Evolutionary conservation across 1,284 basidiomycete genomes (phyloP).

Genomic region (Tilletia setariae): DNA sequence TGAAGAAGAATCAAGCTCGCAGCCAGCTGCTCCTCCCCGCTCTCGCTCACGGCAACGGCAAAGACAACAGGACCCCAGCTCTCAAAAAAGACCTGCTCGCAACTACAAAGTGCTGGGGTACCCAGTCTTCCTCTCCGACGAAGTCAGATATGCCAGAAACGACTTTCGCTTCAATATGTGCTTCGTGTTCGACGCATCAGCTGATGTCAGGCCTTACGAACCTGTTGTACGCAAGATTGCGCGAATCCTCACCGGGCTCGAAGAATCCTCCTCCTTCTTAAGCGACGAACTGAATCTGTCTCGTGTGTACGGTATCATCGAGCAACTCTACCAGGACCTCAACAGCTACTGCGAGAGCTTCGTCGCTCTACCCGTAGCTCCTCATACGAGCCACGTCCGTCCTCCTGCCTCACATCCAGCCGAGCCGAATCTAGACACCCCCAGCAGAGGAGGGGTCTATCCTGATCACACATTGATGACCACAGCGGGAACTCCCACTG

Average conservation of each 20-base stretch:
- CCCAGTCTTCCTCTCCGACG: conserved; percentile 43
- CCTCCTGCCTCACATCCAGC: neutral
- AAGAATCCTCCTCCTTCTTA: conserved; percentile 83
- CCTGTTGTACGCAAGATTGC: conserved; percentile 92
- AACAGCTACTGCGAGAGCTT: conserved; percentile 71
- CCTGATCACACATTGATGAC: neutral
- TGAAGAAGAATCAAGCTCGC: too few relatives aligned
- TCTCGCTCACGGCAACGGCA: neutral
- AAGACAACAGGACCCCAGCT: neutral
- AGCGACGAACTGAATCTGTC: conserved; percentile 63
- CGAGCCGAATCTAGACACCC: neutral
- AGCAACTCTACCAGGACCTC: conserved; percentile 93
- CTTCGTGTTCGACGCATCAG: conserved; percentile 84
- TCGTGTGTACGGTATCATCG: conserved; percentile 78
- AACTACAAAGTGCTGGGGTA: conserved; percentile 49
- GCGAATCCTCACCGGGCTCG: conserved; percentile 77
- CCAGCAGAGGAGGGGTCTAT: neutral
- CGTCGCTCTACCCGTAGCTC: conserved; percentile 48
- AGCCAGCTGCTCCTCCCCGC: too few relatives aligned
- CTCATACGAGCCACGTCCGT: conserved; percentile 31
- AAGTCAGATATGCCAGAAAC: conserved; percentile 46
- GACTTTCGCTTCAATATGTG: conserved; percentile 85
- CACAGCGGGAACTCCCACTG: neutral
- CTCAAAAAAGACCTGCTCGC: neutral
- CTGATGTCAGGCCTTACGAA: conserved; percentile 90